Base-by-base conservation (phyloP, 305 asterid species). In the Solanum aculeatissimum region DNA sequence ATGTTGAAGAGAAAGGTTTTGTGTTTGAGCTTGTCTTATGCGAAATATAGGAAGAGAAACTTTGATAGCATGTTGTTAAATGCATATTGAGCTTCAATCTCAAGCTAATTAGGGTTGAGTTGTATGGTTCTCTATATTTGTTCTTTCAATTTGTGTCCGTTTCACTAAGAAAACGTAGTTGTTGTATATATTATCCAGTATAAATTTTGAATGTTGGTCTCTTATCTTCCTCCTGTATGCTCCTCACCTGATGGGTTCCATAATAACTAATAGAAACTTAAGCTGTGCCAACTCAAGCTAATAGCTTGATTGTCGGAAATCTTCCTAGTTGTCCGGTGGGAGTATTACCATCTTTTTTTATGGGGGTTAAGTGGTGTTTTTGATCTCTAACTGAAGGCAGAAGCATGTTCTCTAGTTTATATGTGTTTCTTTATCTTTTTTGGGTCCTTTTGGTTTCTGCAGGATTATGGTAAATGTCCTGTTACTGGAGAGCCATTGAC, bases 391-490 rank as follows among this genome's bases (percentile, higher is more conserved):
- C 63, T 77, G 43, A 16, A 49, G 43, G 45, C 63, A 16, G 57
- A 38, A 72, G 7, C 27, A 65, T 47, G 19, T 51, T 32, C 57
- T 40, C 45, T 45, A 74, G 60, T 21, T 11, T 55, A 74, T 4
- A 21, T 15, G 69, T 54, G 40, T 45, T 47, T 27, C 18, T 75
- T 80, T 19, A n/a, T 40, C 0, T 45, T 11, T 40, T 70, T 40
- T 35, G 40, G 40, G 78, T 19, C n/a, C 55, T 42, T 87, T 78
- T 78, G 83, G n/a, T 29, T 53, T 47, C 69, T 15, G 69, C 88
- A 97, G 99, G 98, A 97, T 88, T 91, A 81, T 87, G 99, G 98
- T 21, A 97, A 97, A 89, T 97, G 99, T 86, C 99, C 99, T 47
- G 90, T 97, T 85, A 97, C 98, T 45, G 98, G 98, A 57, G 98